phyloP scores from a whole-genome alignment of 306 rosid genomes.

The Quillaja saponaria region DNA sequence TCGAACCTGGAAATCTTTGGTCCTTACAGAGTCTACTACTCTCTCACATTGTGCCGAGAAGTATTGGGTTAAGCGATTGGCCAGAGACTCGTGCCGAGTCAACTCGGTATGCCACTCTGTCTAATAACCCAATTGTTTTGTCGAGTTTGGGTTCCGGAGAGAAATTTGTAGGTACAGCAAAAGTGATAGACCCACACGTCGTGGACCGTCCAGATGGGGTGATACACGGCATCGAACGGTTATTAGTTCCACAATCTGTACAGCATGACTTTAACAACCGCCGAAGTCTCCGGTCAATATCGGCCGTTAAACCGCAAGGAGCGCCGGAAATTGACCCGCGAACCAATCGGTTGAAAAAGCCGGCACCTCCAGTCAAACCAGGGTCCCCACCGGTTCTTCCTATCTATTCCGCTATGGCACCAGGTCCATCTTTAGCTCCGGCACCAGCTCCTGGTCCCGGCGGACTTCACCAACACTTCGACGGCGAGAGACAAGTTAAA shows the following conservation, averaged over 20 bases:
- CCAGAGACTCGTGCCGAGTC: no score
- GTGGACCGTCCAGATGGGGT: conserved; percentile 33
- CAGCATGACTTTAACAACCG: conserved; percentile 33
- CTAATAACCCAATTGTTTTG: no score
- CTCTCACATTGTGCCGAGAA: conserved; percentile 33
- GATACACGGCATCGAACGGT: conserved; percentile 37
- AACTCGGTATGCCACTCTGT: no score
- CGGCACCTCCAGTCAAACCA: conserved; percentile 24
- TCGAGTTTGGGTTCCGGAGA: no score
- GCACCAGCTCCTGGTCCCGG: conserved; percentile 39
- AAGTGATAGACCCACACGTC: conserved; percentile 28
- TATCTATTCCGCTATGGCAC: conserved; percentile 31
- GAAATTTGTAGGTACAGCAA: conserved; percentile 30
- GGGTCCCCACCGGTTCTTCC: conserved; percentile 36
- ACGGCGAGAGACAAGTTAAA: conserved; percentile 33
- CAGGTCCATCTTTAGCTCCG: conserved; percentile 34
- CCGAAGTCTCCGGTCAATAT: conserved; percentile 22
- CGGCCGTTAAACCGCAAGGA: conserved; percentile 37
- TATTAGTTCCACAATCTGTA: conserved; percentile 30
- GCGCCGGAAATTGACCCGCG: conserved; percentile 40
- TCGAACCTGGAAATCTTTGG: conserved; percentile 31
- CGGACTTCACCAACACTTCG: conserved; percentile 32
- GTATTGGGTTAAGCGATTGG: conserved; percentile 21
- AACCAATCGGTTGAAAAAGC: conserved; percentile 34
- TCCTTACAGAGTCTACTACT: conserved; percentile 31